Conservation (phyloP, 768 basidiomycete species). For the Postia placenta region DNA sequence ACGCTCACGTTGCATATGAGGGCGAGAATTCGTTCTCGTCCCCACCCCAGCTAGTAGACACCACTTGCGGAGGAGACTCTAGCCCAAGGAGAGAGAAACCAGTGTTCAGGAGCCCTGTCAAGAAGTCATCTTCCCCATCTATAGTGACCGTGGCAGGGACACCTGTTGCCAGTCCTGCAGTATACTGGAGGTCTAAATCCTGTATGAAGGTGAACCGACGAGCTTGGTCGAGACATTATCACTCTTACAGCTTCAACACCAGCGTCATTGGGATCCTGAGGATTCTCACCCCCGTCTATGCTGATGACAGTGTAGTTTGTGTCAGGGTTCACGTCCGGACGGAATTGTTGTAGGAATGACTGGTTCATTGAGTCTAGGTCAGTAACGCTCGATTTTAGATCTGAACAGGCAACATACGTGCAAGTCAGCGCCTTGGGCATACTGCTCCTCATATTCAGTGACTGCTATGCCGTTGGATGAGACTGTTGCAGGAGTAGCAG, state of each 20-base stretch:
- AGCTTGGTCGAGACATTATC: neutral
- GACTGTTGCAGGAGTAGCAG: slow-evolving; percentile 12
- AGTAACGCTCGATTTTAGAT: too few species aligned
- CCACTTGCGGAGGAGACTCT: slow-evolving; percentile 42
- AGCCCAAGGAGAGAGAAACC: slow-evolving; percentile 45
- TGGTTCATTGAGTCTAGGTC: too few species aligned
- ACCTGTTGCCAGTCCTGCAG: slow-evolving; percentile 25
- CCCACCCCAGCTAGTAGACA: slow-evolving; percentile 67
- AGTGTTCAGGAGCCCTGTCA: slow-evolving; percentile 34
- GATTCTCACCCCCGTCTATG: slow-evolving; percentile 29
- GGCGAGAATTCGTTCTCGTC: slow-evolving; percentile 63
- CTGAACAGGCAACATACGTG: slow-evolving; percentile 17
- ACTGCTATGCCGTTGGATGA: slow-evolving; percentile 16
- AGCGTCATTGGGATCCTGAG: slow-evolving; percentile 42
- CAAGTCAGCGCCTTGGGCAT: slow-evolving; percentile 17
- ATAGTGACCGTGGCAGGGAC: slow-evolving; percentile 28
- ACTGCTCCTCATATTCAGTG: slow-evolving; percentile 16
- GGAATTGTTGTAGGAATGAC: slow-evolving; percentile 44
- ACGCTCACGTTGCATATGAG: slow-evolving; percentile 40
- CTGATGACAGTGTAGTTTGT: slow-evolving; percentile 17
- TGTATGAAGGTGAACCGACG: neutral
- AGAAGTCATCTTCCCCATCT: slow-evolving; percentile 21
- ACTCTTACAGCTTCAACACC: slow-evolving; percentile 60
- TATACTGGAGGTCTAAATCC: slow-evolving; percentile 25
- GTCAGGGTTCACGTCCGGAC: slow-evolving; percentile 30